Conservation (phyloP, 1,284 basidiomycete species). For the Fomes fomentarius region DNA sequence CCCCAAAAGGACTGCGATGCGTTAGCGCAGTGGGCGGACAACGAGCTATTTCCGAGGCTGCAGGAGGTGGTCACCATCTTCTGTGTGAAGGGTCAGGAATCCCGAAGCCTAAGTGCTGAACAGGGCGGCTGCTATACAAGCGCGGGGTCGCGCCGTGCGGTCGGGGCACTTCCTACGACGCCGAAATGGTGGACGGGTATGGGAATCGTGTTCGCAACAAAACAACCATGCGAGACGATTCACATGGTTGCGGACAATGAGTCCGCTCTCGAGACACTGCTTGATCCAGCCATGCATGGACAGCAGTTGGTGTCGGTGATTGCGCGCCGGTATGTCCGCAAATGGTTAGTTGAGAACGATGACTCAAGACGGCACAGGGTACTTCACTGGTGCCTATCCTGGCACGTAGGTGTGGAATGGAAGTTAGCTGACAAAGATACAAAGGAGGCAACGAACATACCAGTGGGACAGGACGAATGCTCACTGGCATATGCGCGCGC, state of each 20-base stretch:
- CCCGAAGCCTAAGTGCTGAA: not conserved
- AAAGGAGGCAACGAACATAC: not conserved
- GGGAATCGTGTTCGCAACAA: slow-evolving; percentile 4
- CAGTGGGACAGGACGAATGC: slow-evolving; percentile 3
- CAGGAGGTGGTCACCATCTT: not conserved
- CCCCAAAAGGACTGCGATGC: slow-evolving; percentile 6
- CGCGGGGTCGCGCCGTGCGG: slow-evolving; percentile 3
- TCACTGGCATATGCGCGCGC: slow-evolving; percentile 9
- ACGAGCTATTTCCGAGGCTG: not conserved
- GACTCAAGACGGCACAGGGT: slow-evolving; percentile 1
- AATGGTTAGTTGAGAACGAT: slow-evolving; percentile 6
- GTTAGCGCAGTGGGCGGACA: not conserved
- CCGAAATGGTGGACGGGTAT: slow-evolving; percentile 2
- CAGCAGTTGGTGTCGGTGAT: slow-evolving; percentile 8
- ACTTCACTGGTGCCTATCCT: slow-evolving; percentile 11
- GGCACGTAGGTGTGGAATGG: not conserved
- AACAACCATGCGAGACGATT: slow-evolving; percentile 8
- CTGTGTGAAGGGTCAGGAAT: not conserved
- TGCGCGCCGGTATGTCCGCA: slow-evolving; percentile 6
- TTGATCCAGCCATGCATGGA: slow-evolving; percentile 7
- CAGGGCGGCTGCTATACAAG: not conserved
- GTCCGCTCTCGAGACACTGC: slow-evolving; percentile 3
- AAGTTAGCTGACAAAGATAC: slow-evolving; percentile 2
- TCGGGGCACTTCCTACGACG: slow-evolving; percentile 1
- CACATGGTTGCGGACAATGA: slow-evolving; percentile 12